phyloP scores from a whole-genome alignment of 345 rosid genomes.

The Brassica incana region DNA sequence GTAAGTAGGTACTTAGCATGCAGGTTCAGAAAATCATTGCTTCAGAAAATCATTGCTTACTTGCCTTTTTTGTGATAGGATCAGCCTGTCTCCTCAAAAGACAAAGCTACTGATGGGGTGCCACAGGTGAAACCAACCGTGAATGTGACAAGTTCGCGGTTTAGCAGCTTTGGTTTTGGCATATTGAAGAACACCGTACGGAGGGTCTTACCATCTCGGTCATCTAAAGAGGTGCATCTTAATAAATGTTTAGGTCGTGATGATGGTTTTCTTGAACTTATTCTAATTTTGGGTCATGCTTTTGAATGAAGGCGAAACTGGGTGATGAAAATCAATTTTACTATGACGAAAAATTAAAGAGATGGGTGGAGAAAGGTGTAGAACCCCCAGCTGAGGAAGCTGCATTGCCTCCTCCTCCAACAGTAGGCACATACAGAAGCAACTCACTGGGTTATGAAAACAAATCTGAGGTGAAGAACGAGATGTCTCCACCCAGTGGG shows the following conservation, averaged over 20 bases:
- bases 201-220: constrained; percentile 66
- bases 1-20: background rate
- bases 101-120: constrained; percentile 46
- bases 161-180: constrained; percentile 77
- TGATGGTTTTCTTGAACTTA: constrained; percentile 16
- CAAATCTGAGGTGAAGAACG: constrained; percentile 42
- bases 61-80: constrained; percentile 32
- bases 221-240: constrained; percentile 68
- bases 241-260: constrained; percentile 5
- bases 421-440: constrained; percentile 60
- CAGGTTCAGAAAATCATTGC: background rate
- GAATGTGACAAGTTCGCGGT: constrained; percentile 56
- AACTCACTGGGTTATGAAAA: constrained; percentile 65
- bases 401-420: constrained; percentile 87
- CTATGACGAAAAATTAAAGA: constrained; percentile 88
- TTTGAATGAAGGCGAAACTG: constrained; percentile 77
- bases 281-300: constrained; percentile 31
- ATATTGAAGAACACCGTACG: constrained; percentile 86
- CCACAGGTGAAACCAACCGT: constrained; percentile 60
- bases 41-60: background rate
- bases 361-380: constrained; percentile 98
- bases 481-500: constrained; percentile 50
- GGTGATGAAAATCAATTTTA: constrained; percentile 88
- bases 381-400: constrained; percentile 84
- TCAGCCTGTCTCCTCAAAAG: constrained; percentile 64